These are phyloP conservation scores for Hypoxylon sp. DNA, from an alignment of 2,329 filamentous ascomycete genomes.

Conservation along the genomic window DNA sequence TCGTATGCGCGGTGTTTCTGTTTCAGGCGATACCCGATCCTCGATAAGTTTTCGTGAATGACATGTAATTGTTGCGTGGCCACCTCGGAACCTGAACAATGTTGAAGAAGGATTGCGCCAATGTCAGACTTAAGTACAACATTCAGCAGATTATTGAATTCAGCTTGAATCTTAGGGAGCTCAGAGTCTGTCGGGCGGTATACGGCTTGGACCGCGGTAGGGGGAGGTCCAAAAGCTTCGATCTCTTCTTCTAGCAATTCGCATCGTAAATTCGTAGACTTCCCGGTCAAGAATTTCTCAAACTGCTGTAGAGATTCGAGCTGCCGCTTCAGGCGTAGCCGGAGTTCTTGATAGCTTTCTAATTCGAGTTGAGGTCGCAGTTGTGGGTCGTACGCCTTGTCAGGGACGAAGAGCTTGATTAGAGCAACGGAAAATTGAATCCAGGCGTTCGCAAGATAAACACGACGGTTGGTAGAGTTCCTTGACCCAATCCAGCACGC, in stretches of 20 bases:
- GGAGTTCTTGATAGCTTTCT: constrained; percentile 68
- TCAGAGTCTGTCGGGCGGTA: constrained; percentile 78
- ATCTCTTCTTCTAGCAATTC: constrained; percentile 74
- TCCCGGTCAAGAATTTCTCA: constrained; percentile 76
- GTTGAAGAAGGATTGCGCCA: constrained; percentile 55
- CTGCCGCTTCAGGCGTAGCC: constrained; percentile 66
- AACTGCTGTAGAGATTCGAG: constrained; percentile 74
- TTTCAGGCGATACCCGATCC: constrained; percentile 77
- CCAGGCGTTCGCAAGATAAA: constrained; percentile 73
- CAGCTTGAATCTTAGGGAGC: constrained; percentile 79
- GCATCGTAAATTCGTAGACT: constrained; percentile 75
- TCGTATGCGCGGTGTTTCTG: constrained; percentile 82
- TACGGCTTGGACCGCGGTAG: constrained; percentile 73
- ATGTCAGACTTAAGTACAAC: constrained; percentile 67
- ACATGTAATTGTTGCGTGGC: constrained; percentile 63
- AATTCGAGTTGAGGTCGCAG: constrained; percentile 75
- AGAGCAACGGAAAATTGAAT: constrained; percentile 80
- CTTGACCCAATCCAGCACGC: constrained; percentile 59
- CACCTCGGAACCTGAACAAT: constrained; percentile 51
- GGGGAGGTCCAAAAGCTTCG: constrained; percentile 72
- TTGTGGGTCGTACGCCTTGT: constrained; percentile 87
- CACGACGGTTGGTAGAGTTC: constrained; percentile 43
- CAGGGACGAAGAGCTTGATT: constrained; percentile 85
- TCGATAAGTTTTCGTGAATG: constrained; percentile 69
- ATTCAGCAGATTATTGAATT: constrained; percentile 83